A percentile compares a stretch with the other conserved stretches of the same genome.
phyloP scores from a whole-genome alignment of 2,329 filamentous ascomycete species.

The Stagonosporopsis chrysanthemi region DNA sequence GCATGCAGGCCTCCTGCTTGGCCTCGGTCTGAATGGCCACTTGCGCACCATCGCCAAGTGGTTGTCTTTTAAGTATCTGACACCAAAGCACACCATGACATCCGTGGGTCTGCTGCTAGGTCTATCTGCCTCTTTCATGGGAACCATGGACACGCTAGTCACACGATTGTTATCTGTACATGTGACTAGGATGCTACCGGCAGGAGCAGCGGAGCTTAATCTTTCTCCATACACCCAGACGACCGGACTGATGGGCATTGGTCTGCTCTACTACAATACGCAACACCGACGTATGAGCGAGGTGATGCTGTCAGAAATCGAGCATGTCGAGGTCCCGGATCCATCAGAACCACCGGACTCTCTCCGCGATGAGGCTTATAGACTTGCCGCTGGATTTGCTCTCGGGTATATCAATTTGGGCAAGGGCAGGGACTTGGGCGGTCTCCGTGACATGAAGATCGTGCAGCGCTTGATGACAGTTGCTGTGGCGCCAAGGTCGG shows the following conservation, averaged over 20 bases:
- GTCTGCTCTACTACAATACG: constrained; percentile 89
- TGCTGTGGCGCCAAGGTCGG: constrained; percentile 87
- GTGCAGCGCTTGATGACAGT: constrained; percentile 86
- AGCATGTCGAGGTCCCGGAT: constrained; percentile 84
- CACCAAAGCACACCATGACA: constrained; percentile 98
- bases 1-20: constrained; percentile 93
- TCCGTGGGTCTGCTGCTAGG: constrained; percentile 94
- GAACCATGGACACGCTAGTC: constrained; percentile 96
- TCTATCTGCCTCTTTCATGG: constrained; percentile 89
- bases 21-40: constrained; percentile 91
- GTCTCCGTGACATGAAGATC: constrained; percentile 91
- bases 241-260: constrained; percentile 96
- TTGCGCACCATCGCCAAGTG: constrained; percentile 94
- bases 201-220: constrained; percentile 92
- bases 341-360: constrained; percentile 72
- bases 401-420: constrained; percentile 94
- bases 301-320: constrained; percentile 97
- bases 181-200: constrained; percentile 91
- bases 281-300: constrained; percentile 99
- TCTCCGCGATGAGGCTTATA: constrained; percentile 92
- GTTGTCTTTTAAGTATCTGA: constrained; percentile 99
- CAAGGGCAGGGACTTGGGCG: constrained; percentile 85
- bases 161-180: constrained; percentile 94
- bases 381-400: constrained; percentile 90
- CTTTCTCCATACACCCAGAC: constrained; percentile 92